Conservation (phyloP, 108 stramenopile species). For the Fragilaria crotonensis region DNA sequence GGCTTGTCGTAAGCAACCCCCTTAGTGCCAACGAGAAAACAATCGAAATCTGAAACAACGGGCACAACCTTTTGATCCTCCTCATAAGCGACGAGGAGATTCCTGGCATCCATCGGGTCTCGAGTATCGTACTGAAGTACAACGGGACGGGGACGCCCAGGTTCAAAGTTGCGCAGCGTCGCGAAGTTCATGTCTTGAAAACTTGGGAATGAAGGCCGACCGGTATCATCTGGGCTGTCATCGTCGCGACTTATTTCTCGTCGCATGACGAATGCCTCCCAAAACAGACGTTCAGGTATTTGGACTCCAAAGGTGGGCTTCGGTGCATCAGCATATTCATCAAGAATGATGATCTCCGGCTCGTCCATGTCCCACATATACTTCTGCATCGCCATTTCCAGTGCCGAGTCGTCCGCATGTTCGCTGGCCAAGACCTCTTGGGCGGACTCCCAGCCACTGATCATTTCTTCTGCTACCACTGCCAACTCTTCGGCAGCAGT, state of each 20-base stretch:
- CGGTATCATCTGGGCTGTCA: conserved; percentile 41
- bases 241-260: conserved; percentile 40
- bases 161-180: conserved; percentile 35
- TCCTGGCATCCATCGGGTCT: conserved; percentile 48
- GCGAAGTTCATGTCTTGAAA: conserved; percentile 68
- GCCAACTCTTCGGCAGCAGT: conserved; percentile 22
- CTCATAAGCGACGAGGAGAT: conserved; percentile 66
- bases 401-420: conserved; percentile 1
- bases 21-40: conserved; percentile 50
- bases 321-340: conserved; percentile 34
- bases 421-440: background rate
- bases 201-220: conserved; percentile 43
- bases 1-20: conserved; percentile 45
- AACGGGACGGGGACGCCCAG: conserved; percentile 41
- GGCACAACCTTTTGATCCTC: conserved; percentile 52
- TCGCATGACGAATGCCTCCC: conserved; percentile 45
- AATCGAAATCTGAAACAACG: conserved; percentile 67
- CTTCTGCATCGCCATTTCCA: background rate
- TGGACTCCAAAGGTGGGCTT: conserved; percentile 55
- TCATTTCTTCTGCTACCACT: conserved; percentile 26
- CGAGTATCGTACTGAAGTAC: conserved; percentile 43
- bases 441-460: conserved; percentile 6
- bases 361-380: conserved; percentile 27
- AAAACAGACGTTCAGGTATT: conserved; percentile 56
- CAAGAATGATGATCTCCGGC: conserved; percentile 30